A percentile compares a stretch with the other conserved stretches of the same genome.
These are phyloP conservation scores for Sisymbrium irio DNA, from an alignment of 345 rosid species.

Conservation along the genomic window DNA sequence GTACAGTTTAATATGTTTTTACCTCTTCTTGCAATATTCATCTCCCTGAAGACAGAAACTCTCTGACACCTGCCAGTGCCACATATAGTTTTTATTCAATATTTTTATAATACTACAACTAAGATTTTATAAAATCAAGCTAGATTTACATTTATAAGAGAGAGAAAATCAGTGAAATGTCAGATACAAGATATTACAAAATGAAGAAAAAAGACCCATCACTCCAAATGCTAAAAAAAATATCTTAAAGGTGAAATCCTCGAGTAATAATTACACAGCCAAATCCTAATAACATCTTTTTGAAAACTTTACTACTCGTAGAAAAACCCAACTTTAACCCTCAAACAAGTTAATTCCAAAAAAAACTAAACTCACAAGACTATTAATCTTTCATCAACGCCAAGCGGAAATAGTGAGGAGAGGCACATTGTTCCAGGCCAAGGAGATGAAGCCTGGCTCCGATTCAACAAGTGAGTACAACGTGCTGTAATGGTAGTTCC, in stretches of 20 bases:
- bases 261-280: background rate
- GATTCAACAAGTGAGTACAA: slow-evolving; percentile 60
- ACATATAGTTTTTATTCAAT: background rate
- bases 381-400: slow-evolving; percentile 34
- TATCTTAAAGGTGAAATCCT: background rate
- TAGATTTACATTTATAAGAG: background rate
- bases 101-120: background rate
- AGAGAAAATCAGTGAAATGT: background rate
- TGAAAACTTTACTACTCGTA: background rate
- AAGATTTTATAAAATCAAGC: background rate
- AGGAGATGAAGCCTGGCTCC: slow-evolving; percentile 61
- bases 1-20: background rate
- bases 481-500: slow-evolving; percentile 71
- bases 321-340: background rate
- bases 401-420: slow-evolving; percentile 85
- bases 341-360: background rate
- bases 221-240: background rate
- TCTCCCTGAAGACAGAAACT: background rate
- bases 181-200: background rate
- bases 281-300: background rate
- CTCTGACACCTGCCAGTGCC: background rate
- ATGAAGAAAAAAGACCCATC: background rate
- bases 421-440: slow-evolving; percentile 79
- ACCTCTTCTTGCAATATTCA: background rate
- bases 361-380: background rate